These are phyloP conservation scores for Chlorella sp. DNA, from an alignment of 139 green algal species.

Conservation along the genomic window DNA sequence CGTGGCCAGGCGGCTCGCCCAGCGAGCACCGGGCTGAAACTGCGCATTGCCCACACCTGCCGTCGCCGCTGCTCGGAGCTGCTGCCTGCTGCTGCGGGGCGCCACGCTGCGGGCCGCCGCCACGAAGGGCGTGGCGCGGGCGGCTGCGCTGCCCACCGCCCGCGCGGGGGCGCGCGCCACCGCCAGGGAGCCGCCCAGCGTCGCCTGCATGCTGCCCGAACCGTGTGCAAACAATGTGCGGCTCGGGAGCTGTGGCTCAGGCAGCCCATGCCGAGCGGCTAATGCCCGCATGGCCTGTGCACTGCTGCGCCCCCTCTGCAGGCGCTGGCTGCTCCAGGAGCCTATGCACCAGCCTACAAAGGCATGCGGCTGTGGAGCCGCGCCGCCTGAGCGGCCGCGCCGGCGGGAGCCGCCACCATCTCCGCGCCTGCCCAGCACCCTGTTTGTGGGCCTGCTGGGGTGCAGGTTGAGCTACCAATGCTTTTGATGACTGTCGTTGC, in stretches of 20 bases:
- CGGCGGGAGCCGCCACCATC: no score
- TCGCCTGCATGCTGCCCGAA: conserved; percentile 1
- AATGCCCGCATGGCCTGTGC: background rate
- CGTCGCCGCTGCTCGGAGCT: conserved; percentile 8
- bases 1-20: background rate
- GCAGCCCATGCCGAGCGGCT: background rate
- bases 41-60: conserved; percentile 28
- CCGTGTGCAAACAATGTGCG: no score
- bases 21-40: background rate
- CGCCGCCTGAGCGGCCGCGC: no score
- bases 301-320: no score
- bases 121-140: background rate
- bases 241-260: background rate
- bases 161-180: background rate
- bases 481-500: no score
- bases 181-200: background rate
- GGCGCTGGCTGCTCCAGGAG: no score
- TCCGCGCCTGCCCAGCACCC: no score
- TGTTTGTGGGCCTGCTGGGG: no score
- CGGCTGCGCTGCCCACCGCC: conserved; percentile 2
- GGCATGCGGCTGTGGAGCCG: no score
- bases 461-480: no score
- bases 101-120: background rate
- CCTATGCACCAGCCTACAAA: no score
- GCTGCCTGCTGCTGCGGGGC: background rate